phyloP scores from a whole-genome alignment of 108 stramenopile species.

The Nannochloropsis salina region DNA sequence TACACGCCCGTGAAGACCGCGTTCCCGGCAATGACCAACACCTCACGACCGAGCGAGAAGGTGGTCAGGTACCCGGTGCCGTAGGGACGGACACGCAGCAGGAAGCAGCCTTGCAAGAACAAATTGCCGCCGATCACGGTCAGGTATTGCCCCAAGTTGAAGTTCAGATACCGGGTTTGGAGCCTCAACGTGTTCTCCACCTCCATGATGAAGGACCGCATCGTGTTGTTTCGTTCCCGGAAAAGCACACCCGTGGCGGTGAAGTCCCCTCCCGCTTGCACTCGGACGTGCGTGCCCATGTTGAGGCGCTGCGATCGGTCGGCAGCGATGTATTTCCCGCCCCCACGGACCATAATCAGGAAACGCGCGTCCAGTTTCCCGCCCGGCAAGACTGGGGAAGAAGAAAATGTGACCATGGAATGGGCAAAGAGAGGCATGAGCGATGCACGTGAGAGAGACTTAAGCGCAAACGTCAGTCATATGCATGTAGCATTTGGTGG shows the following conservation, averaged over 20 bases:
- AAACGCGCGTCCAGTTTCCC: constrained; percentile 6
- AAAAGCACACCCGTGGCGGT: neutral
- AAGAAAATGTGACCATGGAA: neutral
- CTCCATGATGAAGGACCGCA: neutral
- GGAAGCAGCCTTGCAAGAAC: neutral
- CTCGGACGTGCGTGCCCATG: neutral
- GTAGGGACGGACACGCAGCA: neutral
- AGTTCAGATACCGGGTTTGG: neutral
- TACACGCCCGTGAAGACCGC: neutral
- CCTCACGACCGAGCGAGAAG: constrained; percentile 2
- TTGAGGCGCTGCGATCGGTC: neutral
- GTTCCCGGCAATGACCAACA: neutral
- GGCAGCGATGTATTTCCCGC: neutral
- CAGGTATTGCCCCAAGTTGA: constrained; percentile 9
- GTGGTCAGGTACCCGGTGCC: neutral
- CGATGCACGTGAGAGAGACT: neutral
- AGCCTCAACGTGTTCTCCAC: neutral
- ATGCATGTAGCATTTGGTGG: neutral
- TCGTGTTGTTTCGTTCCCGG: neutral
- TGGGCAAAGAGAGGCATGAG: neutral
- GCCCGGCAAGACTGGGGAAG: neutral
- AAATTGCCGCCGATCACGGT: neutral
- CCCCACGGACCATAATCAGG: constrained; percentile 1
- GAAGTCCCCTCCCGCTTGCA: neutral
- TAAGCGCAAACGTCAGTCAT: neutral